phyloP scores from a whole-genome alignment of 129 eudicot genomes.

The Rutidosis leptorrhynchoides region DNA sequence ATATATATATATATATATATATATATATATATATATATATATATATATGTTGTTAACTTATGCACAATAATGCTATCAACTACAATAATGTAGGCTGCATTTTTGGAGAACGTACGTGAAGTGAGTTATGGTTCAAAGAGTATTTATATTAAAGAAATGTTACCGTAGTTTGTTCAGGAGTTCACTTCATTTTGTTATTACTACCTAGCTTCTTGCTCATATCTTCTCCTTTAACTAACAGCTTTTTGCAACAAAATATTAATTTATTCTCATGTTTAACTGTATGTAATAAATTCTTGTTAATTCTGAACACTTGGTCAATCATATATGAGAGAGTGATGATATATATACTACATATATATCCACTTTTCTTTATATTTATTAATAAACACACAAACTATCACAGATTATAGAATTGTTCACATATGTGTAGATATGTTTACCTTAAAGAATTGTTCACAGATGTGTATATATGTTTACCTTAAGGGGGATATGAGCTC shows the following conservation, averaged over 20 bases:
- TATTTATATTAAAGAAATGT: slow-evolving; percentile 1
- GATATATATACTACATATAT: too few species aligned
- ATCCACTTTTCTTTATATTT: neutral
- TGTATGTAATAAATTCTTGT: neutral
- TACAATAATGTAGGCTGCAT: neutral
- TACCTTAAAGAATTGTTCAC: too few species aligned
- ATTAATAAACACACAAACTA: neutral
- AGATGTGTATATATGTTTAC: too few species aligned
- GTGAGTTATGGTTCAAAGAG: neutral
- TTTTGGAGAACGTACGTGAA: neutral
- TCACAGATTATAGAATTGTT: too few species aligned
- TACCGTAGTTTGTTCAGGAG: slow-evolving; percentile 3
- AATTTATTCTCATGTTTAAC: neutral
- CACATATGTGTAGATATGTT: too few species aligned
- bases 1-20: too few species aligned
- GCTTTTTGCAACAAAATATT: neutral
- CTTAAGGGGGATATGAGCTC: too few species aligned
- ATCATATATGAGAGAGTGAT: too few species aligned
- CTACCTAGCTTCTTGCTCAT: neutral
- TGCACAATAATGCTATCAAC: neutral
- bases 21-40: too few species aligned
- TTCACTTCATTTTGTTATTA: neutral
- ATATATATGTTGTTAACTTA: too few species aligned
- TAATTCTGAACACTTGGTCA: neutral
- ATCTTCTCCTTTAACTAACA: neutral